A percentile compares a stretch with the other conserved stretches of the same genome.
These are phyloP conservation scores for Candida suzukii DNA, from an alignment of 805 yeast genomes.

Conservation along the genomic window DNA sequence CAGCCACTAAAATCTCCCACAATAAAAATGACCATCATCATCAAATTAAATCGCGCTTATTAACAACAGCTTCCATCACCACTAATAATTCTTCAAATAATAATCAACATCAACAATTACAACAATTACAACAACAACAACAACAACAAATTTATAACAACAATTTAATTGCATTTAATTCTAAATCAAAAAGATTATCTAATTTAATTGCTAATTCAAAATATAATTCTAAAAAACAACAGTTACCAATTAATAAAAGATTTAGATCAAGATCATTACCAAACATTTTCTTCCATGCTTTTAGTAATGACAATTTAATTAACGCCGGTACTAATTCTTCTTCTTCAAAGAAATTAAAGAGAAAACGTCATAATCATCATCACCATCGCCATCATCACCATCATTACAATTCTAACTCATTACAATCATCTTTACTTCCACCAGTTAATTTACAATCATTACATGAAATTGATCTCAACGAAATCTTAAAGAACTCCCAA, in stretches of 20 bases:
- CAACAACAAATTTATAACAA: too few species aligned
- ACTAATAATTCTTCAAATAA: too few species aligned
- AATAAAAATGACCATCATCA: too few species aligned
- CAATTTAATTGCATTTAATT: too few species aligned
- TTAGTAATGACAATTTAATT: too few species aligned
- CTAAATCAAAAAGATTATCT: neutral
- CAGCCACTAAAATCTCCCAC: too few species aligned
- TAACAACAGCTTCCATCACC: too few species aligned
- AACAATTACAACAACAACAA: too few species aligned
- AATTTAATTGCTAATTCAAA: neutral
- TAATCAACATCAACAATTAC: too few species aligned
- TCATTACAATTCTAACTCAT: neutral
- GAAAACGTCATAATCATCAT: neutral
- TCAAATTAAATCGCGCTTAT: too few species aligned
- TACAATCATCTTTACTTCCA: conserved; percentile 36
- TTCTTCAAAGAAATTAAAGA: neutral
- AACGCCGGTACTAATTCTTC: too few species aligned
- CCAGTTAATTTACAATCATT: conserved; percentile 79
- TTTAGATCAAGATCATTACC: conserved; percentile 29
- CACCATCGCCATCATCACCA: conserved; percentile 2
- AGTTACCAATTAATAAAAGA: conserved; percentile 17
- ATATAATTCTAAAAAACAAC: neutral
- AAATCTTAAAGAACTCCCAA: conserved; percentile 86
- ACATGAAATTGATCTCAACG: conserved; percentile 81
- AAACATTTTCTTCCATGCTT: conserved; percentile 25